Conservation (phyloP, 2,329 filamentous ascomycete genomes). For the Purpureocillium takamizusanense region DNA sequence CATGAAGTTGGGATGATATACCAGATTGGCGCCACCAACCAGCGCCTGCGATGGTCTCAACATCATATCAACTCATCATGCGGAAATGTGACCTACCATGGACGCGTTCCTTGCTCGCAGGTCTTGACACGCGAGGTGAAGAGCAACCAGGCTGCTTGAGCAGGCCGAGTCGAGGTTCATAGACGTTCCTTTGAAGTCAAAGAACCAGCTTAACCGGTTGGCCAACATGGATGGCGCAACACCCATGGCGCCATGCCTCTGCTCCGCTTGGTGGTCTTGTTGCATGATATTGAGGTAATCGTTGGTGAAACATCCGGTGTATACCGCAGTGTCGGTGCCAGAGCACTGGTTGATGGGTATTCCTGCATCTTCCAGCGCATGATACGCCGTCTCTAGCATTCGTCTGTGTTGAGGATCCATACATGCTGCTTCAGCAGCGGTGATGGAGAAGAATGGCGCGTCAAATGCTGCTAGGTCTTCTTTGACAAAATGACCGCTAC, state of each 20-base stretch:
- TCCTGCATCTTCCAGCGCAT: constrained; percentile 5
- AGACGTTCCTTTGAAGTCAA: constrained; percentile 22
- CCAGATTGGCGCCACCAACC: constrained; percentile 13
- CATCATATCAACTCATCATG: constrained; percentile 9
- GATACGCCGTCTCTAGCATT: not conserved
- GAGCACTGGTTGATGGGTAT: constrained; percentile 5
- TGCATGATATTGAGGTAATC: constrained; percentile 24
- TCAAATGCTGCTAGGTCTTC: too few species aligned
- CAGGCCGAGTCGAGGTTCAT: constrained; percentile 25
- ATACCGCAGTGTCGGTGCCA: constrained; percentile 24
- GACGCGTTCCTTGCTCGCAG: constrained; percentile 1
- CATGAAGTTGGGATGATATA: constrained; percentile 9
- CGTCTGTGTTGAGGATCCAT: not conserved
- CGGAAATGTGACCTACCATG: not conserved
- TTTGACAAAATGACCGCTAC: too few species aligned
- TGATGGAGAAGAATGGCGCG: not conserved
- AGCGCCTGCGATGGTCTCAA: constrained; percentile 13
- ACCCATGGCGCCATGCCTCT: too few species aligned
- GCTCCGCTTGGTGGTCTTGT: constrained; percentile 13
- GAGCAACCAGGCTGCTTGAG: constrained; percentile 17
- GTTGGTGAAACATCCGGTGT: constrained; percentile 17
- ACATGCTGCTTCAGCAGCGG: not conserved
- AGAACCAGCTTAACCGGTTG: constrained; percentile 27
- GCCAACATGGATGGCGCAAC: constrained; percentile 20
- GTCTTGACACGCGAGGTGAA: constrained; percentile 16